A percentile compares a stretch with the other conserved stretches of the same genome.
phyloP scores from a whole-genome alignment of 2,329 filamentous ascomycete species.

The Erysiphe pulchra region DNA sequence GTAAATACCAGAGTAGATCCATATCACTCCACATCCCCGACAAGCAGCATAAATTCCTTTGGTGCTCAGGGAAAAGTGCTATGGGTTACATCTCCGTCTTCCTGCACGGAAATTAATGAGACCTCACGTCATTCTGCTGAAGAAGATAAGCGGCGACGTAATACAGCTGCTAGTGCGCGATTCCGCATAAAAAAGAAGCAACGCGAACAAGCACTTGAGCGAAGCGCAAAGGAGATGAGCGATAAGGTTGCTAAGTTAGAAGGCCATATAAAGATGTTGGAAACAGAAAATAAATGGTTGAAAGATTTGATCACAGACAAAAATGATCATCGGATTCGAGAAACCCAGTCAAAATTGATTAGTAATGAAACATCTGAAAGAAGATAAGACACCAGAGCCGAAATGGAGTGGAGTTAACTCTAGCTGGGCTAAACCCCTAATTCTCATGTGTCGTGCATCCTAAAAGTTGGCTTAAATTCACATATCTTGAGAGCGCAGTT shows the following conservation, averaged over 20 bases:
- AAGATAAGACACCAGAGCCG: too few relatives aligned
- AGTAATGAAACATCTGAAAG: background rate
- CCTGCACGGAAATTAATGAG: slow-evolving; percentile 31
- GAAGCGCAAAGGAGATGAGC: slow-evolving; percentile 56
- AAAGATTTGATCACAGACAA: slow-evolving; percentile 63
- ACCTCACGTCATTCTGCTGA: slow-evolving; percentile 49
- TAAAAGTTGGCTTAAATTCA: too few relatives aligned
- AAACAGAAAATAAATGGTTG: slow-evolving; percentile 62
- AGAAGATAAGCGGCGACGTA: slow-evolving; percentile 72
- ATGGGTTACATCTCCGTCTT: slow-evolving; percentile 9
- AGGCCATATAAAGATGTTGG: slow-evolving; percentile 47
- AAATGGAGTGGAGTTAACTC: too few relatives aligned
- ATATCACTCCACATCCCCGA: background rate
- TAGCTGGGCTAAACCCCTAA: too few relatives aligned
- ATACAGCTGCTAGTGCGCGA: slow-evolving; percentile 67
- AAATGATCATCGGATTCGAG: slow-evolving; percentile 25
- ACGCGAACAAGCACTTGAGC: slow-evolving; percentile 64
- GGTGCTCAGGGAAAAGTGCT: background rate
- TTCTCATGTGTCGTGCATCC: too few relatives aligned
- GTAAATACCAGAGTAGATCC: background rate
- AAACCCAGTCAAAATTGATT: slow-evolving; percentile 9
- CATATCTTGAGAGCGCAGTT: too few relatives aligned
- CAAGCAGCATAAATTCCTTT: slow-evolving; percentile 1
- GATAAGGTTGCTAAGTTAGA: slow-evolving; percentile 56
- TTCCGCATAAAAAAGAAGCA: slow-evolving; percentile 95